Evolutionary conservation across 177 flowering plant genomes (phyloP).

Genomic region (Tripterygium wilfordii): DNA sequence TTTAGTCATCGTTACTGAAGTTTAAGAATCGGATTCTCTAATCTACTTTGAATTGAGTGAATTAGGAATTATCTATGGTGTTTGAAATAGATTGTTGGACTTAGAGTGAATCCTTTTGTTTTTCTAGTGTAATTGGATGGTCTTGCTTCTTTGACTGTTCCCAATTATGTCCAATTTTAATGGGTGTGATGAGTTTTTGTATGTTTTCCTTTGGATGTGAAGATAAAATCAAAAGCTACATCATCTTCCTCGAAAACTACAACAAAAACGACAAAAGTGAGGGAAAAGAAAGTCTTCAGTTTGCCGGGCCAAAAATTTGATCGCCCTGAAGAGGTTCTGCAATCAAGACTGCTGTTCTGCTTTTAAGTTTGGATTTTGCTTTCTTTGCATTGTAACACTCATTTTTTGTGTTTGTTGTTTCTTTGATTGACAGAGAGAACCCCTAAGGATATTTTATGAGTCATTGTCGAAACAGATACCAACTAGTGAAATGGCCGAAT

Average conservation of each 20-base stretch:
- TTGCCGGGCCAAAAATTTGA: slow-evolving; percentile 88
- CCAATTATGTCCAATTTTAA: no score
- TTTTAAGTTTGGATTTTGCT: neutral
- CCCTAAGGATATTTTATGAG: slow-evolving; percentile 81
- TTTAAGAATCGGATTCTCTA: neutral
- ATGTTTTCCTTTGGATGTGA: slow-evolving; percentile 20
- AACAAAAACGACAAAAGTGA: slow-evolving; percentile 33
- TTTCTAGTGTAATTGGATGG: neutral
- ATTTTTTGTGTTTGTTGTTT: neutral
- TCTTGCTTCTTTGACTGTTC: neutral
- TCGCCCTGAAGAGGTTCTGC: slow-evolving; percentile 85
- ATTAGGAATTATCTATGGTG: neutral
- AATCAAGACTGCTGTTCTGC: neutral
- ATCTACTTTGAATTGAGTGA: neutral
- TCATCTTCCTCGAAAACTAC: slow-evolving; percentile 45
- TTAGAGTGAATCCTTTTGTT: no score
- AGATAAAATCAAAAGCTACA: slow-evolving; percentile 49
- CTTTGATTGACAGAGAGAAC: slow-evolving; percentile 70
- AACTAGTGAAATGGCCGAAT: slow-evolving; percentile 95
- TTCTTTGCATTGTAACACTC: neutral
- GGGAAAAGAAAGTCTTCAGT: slow-evolving; percentile 68
- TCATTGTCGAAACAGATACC: slow-evolving; percentile 86
- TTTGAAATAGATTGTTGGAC: neutral
- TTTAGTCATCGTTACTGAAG: no score
- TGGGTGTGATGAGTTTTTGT: neutral